A percentile compares a stretch with the other conserved stretches of the same genome.
These are phyloP conservation scores for Sugiyamaella americana DNA, from an alignment of 805 yeast genomes.

Conservation along the genomic window DNA sequence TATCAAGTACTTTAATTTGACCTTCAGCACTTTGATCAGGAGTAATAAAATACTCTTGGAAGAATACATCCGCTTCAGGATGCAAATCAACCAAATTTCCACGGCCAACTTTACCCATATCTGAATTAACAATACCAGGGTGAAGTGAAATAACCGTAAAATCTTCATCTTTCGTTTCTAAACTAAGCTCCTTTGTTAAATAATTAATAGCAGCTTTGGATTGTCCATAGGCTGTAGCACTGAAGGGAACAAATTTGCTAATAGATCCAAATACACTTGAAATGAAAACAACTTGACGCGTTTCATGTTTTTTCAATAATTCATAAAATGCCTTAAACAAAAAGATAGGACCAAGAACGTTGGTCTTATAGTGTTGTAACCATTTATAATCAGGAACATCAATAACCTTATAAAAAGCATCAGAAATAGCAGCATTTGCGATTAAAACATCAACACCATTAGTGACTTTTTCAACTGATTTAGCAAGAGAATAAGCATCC, in stretches of 20 bases:
- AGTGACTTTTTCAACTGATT: slow-evolving; percentile 13
- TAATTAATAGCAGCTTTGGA: slow-evolving; percentile 35
- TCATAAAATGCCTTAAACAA: slow-evolving; percentile 22
- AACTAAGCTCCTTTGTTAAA: slow-evolving; percentile 26
- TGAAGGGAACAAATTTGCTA: slow-evolving; percentile 8
- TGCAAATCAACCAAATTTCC: neutral
- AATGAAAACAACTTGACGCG: slow-evolving; percentile 27
- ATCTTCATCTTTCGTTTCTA: slow-evolving; percentile 26
- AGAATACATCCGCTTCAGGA: neutral
- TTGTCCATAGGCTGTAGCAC: slow-evolving; percentile 31
- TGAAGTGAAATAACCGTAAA: slow-evolving; percentile 33
- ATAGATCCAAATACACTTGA: slow-evolving; percentile 29
- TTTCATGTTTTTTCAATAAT: slow-evolving; percentile 19
- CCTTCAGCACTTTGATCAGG: slow-evolving; percentile 1
- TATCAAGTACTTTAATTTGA: slow-evolving; percentile 1
- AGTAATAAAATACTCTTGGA: neutral
- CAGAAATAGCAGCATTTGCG: slow-evolving; percentile 27
- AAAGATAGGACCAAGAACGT: slow-evolving; percentile 26
- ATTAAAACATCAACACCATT: slow-evolving; percentile 28
- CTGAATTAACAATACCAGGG: slow-evolving; percentile 31
- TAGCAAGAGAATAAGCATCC: slow-evolving; percentile 18
- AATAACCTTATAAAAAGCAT: neutral
- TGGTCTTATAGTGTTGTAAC: slow-evolving; percentile 20
- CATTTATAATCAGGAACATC: slow-evolving; percentile 7
- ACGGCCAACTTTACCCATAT: neutral